These are phyloP conservation scores for Mycena crocata DNA, from an alignment of 768 basidiomycete genomes.

Conservation along the genomic window DNA sequence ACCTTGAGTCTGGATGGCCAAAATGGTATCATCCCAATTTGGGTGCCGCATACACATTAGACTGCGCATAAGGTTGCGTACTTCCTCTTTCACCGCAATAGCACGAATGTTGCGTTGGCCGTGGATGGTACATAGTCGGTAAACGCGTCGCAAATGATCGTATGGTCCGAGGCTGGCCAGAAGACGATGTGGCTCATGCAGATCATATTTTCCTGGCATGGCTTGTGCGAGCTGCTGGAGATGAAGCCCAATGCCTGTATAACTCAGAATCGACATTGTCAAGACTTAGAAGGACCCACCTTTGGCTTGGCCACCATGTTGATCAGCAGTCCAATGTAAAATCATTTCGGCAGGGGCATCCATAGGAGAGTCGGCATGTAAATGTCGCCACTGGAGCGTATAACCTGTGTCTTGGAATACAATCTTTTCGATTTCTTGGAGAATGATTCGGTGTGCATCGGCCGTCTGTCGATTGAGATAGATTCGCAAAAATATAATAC, in stretches of 20 bases:
- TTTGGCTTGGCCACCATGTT: slow-evolving; percentile 29
- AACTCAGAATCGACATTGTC: too few relatives aligned
- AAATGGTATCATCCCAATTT: slow-evolving; percentile 15
- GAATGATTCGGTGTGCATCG: too few relatives aligned
- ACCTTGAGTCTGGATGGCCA: not conserved
- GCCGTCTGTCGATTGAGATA: too few relatives aligned
- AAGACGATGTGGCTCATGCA: slow-evolving; percentile 3
- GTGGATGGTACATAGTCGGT: slow-evolving; percentile 16
- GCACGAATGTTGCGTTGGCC: not conserved
- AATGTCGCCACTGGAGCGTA: not conserved
- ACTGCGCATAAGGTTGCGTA: slow-evolving; percentile 9
- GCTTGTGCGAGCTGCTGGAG: not conserved
- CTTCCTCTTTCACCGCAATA: not conserved
- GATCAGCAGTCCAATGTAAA: slow-evolving; percentile 16
- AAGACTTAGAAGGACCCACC: not conserved
- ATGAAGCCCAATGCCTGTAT: slow-evolving; percentile 3
- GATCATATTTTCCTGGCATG: not conserved
- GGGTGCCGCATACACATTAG: slow-evolving; percentile 8
- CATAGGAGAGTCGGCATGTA: slow-evolving; percentile 8
- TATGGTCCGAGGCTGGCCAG: not conserved
- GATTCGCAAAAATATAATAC: too few relatives aligned
- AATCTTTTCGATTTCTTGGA: too few relatives aligned
- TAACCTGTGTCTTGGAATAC: too few relatives aligned
- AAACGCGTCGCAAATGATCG: slow-evolving; percentile 18
- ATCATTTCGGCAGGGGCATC: slow-evolving; percentile 5